phyloP scores from a whole-genome alignment of 768 basidiomycete species.

The Suillus cothurnatus region DNA sequence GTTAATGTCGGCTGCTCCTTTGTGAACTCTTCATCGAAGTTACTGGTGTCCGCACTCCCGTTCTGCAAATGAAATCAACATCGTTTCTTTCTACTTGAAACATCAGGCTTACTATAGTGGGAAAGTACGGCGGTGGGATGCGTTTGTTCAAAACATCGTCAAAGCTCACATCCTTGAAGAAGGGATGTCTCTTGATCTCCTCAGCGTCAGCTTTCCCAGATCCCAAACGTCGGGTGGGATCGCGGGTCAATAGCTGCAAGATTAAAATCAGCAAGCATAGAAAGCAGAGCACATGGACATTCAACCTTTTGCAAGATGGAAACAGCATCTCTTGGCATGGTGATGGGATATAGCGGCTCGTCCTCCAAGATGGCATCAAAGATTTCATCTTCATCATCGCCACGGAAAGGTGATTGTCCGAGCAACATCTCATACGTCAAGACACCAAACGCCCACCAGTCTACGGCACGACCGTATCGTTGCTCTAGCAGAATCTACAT shows the following conservation, averaged over 20 bases:
- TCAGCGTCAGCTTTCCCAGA: slow-evolving; percentile 91
- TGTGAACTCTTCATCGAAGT: slow-evolving; percentile 98
- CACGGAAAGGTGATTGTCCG: slow-evolving; percentile 98
- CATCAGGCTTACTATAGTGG: slow-evolving; percentile 73
- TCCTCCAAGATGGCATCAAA: slow-evolving; percentile 99
- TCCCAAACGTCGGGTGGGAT: slow-evolving; percentile 88
- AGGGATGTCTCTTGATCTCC: slow-evolving; percentile 96
- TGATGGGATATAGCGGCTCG: slow-evolving; percentile 97
- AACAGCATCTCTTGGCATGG: slow-evolving; percentile 97
- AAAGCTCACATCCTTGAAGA: slow-evolving; percentile 98
- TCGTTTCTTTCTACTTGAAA: slow-evolving; percentile 13
- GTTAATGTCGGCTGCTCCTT: slow-evolving; percentile 96
- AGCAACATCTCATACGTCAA: slow-evolving; percentile 98
- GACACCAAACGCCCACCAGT: slow-evolving; percentile 99
- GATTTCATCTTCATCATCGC: slow-evolving; percentile 99
- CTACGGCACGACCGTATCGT: slow-evolving; percentile 96
- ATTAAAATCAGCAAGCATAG: slow-evolving; percentile 8
- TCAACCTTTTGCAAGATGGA: slow-evolving; percentile 90
- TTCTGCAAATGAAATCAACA: slow-evolving; percentile 47
- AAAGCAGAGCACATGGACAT: slow-evolving; percentile 9
- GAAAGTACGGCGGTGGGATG: slow-evolving; percentile 97
- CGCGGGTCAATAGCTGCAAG: slow-evolving; percentile 83
- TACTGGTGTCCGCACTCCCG: slow-evolving; percentile 84
- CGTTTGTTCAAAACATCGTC: slow-evolving; percentile 98
- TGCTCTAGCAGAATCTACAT: slow-evolving; percentile 95